Conservation (phyloP, 306 rosid species). For the Cyamopsis tetragonoloba region DNA sequence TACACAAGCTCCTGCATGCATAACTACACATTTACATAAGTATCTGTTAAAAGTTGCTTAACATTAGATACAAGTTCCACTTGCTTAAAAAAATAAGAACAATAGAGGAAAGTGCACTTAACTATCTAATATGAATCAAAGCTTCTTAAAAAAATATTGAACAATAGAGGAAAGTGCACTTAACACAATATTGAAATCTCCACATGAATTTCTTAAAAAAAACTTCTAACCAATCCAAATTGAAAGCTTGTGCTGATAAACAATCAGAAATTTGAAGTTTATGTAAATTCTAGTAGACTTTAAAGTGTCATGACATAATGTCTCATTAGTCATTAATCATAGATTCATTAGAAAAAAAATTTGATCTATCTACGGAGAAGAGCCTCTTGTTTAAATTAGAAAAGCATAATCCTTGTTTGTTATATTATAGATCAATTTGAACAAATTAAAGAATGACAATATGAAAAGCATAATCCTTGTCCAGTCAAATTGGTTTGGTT, state of each 20-base stretch:
- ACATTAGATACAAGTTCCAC: too few relatives aligned
- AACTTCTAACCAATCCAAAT: conserved; percentile 15
- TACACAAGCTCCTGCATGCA: too few relatives aligned
- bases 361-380: too few relatives aligned
- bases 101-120: too few relatives aligned
- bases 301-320: background rate
- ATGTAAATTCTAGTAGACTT: background rate
- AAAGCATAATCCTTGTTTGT: background rate
- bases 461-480: conserved; percentile 10
- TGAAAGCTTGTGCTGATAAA: conserved; percentile 15
- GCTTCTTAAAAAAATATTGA: too few relatives aligned
- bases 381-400: too few relatives aligned
- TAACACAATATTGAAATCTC: conserved; percentile 19
- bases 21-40: too few relatives aligned
- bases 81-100: too few relatives aligned
- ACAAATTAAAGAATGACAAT: background rate
- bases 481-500: conserved; percentile 17
- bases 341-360: too few relatives aligned
- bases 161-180: too few relatives aligned
- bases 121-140: too few relatives aligned
- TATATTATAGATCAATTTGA: background rate
- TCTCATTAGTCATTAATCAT: conserved; percentile 3
- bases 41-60: too few relatives aligned
- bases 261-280: background rate
- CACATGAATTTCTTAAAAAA: background rate